Evolutionary conservation across 1,284 basidiomycete species (phyloP).

Genomic region (Peniophora sp.): DNA sequence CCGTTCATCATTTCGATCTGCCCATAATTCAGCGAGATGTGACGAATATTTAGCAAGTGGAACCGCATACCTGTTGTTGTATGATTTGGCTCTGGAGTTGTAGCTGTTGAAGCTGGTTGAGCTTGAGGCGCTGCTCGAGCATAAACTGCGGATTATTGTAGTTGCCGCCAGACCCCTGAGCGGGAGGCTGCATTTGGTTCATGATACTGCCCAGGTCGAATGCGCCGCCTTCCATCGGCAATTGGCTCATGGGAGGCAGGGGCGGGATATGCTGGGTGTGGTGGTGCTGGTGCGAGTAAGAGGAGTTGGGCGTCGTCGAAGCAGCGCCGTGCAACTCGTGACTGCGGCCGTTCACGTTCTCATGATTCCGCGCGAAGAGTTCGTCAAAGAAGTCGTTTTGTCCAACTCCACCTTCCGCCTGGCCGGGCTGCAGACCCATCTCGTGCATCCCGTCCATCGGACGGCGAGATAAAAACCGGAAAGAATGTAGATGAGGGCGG

Average conservation of each 20-base stretch:
- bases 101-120: slow-evolving; percentile 66
- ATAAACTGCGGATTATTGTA: slow-evolving; percentile 32
- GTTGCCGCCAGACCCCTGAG: not conserved
- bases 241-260: not conserved
- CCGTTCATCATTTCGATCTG: slow-evolving; percentile 71
- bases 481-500: too few species aligned
- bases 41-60: slow-evolving; percentile 13
- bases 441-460: too few species aligned
- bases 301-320: not conserved
- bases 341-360: not conserved
- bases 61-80: slow-evolving; percentile 60
- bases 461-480: too few species aligned
- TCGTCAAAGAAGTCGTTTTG: not conserved
- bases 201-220: not conserved
- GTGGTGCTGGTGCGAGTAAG: not conserved
- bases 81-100: slow-evolving; percentile 78
- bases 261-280: not conserved
- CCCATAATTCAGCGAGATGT: not conserved
- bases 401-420: not conserved
- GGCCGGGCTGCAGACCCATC: too few species aligned
- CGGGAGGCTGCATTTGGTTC: not conserved
- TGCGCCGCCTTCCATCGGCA: not conserved
- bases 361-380: not conserved
- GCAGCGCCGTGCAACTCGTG: not conserved
- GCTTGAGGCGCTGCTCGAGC: slow-evolving; percentile 59